These are phyloP conservation scores for Tinospora cordifolia DNA, from an alignment of 164 flowering plant species.

Conservation along the genomic window DNA sequence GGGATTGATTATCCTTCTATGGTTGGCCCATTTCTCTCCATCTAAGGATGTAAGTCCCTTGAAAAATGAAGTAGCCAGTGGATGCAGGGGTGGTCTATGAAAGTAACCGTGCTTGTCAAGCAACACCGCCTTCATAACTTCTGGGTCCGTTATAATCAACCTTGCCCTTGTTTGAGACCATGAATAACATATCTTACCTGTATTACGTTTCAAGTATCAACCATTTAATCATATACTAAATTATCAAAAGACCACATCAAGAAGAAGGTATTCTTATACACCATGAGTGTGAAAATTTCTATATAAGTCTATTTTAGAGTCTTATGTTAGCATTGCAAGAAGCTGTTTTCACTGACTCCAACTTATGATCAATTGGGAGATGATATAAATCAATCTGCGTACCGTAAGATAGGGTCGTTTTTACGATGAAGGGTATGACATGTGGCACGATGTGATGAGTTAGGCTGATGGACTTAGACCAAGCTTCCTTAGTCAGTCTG, in stretches of 20 bases:
- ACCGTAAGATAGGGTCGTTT: conserved; percentile 34
- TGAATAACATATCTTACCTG: conserved; percentile 32
- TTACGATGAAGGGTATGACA: conserved; percentile 22
- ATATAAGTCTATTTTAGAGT: too few relatives aligned
- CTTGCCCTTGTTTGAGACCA: conserved; percentile 38
- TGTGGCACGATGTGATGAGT: conserved; percentile 31
- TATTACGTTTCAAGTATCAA: background rate
- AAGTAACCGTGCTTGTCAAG: conserved; percentile 31
- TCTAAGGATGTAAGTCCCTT: conserved; percentile 29
- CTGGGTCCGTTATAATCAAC: conserved; percentile 35
- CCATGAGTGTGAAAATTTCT: too few relatives aligned
- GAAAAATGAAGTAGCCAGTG: conserved; percentile 22
- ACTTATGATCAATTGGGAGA: background rate
- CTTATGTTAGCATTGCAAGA: too few relatives aligned
- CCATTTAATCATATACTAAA: too few relatives aligned
- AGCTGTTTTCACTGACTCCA: background rate
- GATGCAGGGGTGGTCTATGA: conserved; percentile 31
- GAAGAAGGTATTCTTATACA: too few relatives aligned
- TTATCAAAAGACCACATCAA: too few relatives aligned
- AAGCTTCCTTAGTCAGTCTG: conserved; percentile 21
- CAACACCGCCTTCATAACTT: conserved; percentile 28
- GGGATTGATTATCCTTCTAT: conserved; percentile 30
- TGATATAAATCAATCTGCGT: background rate
- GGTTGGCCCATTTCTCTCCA: conserved; percentile 42
- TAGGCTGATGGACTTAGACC: conserved; percentile 35